Percentiles rank a stretch among this genome's conserved stretches.
These are phyloP conservation scores for Gossypium australe DNA, from an alignment of 345 rosid genomes.

Conservation along the genomic window DNA sequence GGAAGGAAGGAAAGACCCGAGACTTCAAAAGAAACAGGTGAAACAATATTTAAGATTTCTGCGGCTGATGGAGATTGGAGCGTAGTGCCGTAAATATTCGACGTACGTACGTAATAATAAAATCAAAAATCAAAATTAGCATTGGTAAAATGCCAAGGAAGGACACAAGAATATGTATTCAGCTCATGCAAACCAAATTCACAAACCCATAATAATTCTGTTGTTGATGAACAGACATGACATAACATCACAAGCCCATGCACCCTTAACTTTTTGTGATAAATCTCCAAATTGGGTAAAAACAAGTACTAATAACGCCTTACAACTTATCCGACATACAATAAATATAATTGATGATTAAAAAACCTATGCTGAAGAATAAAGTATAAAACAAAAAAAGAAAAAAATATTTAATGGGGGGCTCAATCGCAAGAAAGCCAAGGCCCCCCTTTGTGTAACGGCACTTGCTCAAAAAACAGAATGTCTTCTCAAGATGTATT, in stretches of 20 bases:
- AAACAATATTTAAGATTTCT: not conserved
- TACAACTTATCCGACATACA: not conserved
- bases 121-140: too few species aligned
- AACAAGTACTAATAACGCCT: not conserved
- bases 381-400: not conserved
- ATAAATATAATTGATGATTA: constrained; percentile 1
- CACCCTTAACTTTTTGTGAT: not conserved
- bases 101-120: too few species aligned
- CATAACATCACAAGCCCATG: not conserved
- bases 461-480: constrained; percentile 35
- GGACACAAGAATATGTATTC: not conserved
- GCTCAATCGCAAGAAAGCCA: constrained; percentile 6
- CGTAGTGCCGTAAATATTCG: too few species aligned
- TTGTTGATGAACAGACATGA: not conserved
- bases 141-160: not conserved
- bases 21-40: not conserved
- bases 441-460: constrained; percentile 17
- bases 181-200: not conserved
- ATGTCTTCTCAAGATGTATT: constrained; percentile 38
- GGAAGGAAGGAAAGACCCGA: not conserved
- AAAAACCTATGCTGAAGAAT: constrained; percentile 16
- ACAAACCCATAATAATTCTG: not conserved
- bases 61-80: not conserved
- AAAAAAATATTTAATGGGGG: constrained; percentile 28
- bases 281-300: not conserved